A percentile compares a stretch with the other conserved stretches of the same genome.
Conservation (phyloP, 441 rosid species). For the Aquilaria agallochum region DNA sequence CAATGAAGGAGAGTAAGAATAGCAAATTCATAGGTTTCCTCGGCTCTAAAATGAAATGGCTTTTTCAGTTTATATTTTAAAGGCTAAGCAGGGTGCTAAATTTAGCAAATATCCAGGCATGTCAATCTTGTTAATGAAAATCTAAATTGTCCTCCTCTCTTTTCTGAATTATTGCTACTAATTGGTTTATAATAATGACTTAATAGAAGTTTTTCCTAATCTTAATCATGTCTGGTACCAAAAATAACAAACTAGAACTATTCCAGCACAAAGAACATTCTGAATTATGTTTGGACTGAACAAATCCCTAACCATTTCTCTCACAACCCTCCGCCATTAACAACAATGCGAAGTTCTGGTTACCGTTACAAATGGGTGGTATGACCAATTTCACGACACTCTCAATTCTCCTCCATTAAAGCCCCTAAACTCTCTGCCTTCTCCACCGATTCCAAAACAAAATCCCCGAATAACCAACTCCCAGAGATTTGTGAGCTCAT, state of each 20-base stretch:
- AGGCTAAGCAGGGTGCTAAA: slow-evolving; percentile 13
- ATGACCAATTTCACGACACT: background rate
- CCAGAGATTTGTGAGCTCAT: no score
- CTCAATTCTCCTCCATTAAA: slow-evolving; percentile 23
- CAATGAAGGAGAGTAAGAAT: slow-evolving; percentile 36
- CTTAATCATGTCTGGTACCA: no score
- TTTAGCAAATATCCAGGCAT: slow-evolving; percentile 14
- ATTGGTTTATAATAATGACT: no score
- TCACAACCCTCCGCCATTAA: no score
- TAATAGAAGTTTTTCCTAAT: no score
- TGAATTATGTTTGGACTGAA: no score
- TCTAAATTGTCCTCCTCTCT: background rate
- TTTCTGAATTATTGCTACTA: no score
- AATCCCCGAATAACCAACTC: background rate
- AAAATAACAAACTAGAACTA: no score
- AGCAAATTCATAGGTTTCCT: slow-evolving; percentile 13
- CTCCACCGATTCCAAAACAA: background rate
- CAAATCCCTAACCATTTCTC: no score
- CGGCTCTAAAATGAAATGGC: slow-evolving; percentile 10
- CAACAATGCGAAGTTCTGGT: background rate
- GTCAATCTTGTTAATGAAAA: no score
- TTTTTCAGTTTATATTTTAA: slow-evolving; percentile 6
- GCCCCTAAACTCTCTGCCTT: slow-evolving; percentile 9
- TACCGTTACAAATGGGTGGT: slow-evolving; percentile 31
- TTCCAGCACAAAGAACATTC: no score